These are phyloP conservation scores for Colletotrichum sp. DNA, from an alignment of 2,329 filamentous ascomycete species.

Conservation along the genomic window DNA sequence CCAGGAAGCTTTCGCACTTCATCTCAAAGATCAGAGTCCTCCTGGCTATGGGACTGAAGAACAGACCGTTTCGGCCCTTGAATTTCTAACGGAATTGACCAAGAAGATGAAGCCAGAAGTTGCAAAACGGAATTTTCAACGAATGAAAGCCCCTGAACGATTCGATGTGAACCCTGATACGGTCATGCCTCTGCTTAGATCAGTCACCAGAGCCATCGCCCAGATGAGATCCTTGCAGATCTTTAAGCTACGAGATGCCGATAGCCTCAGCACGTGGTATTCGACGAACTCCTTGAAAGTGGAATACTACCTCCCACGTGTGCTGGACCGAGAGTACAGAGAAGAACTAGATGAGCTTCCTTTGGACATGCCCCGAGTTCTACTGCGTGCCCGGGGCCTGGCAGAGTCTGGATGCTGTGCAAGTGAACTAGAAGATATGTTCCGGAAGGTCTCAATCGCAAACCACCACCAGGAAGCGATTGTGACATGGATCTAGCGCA, in stretches of 20 bases:
- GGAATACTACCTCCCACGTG: not conserved
- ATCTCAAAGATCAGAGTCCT: not conserved
- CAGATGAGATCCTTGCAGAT: not conserved
- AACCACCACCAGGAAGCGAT: not conserved
- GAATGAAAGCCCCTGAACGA: not conserved
- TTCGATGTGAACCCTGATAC: not conserved
- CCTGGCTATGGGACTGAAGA: not conserved
- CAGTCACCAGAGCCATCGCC: not conserved
- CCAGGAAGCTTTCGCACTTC: not conserved
- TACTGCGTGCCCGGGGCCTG: not conserved
- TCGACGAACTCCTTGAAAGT: not conserved
- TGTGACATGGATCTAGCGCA: not conserved
- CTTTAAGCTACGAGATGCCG: not conserved
- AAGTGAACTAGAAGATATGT: not conserved
- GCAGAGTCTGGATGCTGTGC: not conserved
- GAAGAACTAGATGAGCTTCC: not conserved
- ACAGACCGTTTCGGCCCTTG: not conserved
- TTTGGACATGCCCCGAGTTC: not conserved
- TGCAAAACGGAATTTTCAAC: not conserved
- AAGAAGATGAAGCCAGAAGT: not conserved
- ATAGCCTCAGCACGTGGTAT: not conserved
- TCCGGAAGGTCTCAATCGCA: not conserved
- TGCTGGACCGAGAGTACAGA: not conserved
- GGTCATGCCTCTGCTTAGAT: not conserved
- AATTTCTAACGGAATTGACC: rapidly evolving